phyloP scores from a whole-genome alignment of 495 filamentous ascomycete genomes.

The Lentithecium fluviatile region DNA sequence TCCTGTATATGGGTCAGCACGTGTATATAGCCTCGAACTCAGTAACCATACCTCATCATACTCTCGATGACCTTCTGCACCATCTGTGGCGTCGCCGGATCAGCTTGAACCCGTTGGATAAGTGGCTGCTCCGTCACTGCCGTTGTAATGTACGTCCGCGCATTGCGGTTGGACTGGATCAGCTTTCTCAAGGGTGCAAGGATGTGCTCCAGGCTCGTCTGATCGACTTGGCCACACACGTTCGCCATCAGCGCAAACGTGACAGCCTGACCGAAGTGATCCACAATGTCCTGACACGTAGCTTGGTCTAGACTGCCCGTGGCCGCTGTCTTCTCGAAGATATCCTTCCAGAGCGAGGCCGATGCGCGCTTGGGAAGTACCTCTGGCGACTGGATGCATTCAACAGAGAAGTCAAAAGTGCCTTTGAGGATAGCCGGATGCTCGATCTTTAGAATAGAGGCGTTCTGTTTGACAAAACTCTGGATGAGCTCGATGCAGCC shows the following conservation, averaged over 20 bases:
- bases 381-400: slow-evolving; percentile 69
- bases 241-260: slow-evolving; percentile 30
- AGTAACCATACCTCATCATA: slow-evolving; percentile 20
- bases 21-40: neutral
- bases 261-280: slow-evolving; percentile 26
- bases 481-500: slow-evolving; percentile 71
- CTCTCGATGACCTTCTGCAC: slow-evolving; percentile 30
- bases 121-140: slow-evolving; percentile 19
- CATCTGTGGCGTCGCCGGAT: slow-evolving; percentile 4
- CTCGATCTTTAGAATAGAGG: slow-evolving; percentile 55
- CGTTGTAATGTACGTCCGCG: slow-evolving; percentile 16
- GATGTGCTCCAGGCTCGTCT: slow-evolving; percentile 27
- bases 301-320: slow-evolving; percentile 13
- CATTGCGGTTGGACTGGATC: slow-evolving; percentile 16
- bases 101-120: slow-evolving; percentile 14
- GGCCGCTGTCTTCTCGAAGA: slow-evolving; percentile 18
- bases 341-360: slow-evolving; percentile 69
- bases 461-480: slow-evolving; percentile 65
- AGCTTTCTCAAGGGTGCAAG: slow-evolving; percentile 29
- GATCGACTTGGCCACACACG: slow-evolving; percentile 33
- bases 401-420: slow-evolving; percentile 75
- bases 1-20: slow-evolving; percentile 20
- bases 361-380: slow-evolving; percentile 78
- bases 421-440: slow-evolving; percentile 56
- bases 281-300: slow-evolving; percentile 24